Evolutionary conservation across 1,284 basidiomycete species (phyloP).

Genomic region (Megacollybia platyphylla): DNA sequence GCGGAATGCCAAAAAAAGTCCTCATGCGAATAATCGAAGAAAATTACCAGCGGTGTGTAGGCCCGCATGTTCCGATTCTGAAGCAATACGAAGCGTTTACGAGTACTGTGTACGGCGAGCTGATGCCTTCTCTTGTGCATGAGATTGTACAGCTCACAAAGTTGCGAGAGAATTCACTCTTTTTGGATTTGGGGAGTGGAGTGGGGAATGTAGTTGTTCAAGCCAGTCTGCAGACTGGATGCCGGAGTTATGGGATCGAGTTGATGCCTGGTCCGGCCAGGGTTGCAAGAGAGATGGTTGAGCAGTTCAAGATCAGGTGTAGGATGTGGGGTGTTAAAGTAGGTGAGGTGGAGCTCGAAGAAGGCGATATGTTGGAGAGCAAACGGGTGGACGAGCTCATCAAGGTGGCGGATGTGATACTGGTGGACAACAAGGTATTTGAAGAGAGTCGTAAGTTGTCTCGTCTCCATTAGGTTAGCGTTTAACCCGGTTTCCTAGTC

Average conservation of each 20-base stretch:
- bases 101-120: constrained; percentile 65
- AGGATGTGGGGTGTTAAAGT: constrained; percentile 64
- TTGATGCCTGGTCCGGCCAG: constrained; percentile 48
- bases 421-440: constrained; percentile 76
- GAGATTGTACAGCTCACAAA: constrained; percentile 49
- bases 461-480: constrained; percentile 1
- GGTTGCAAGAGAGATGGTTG: constrained; percentile 48
- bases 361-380: constrained; percentile 63
- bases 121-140: constrained; percentile 56
- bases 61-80: constrained; percentile 52
- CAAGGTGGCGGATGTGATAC: constrained; percentile 56
- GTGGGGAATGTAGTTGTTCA: constrained; percentile 72
- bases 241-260: constrained; percentile 62
- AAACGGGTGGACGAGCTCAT: constrained; percentile 46
- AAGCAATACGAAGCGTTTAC: constrained; percentile 64
- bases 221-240: constrained; percentile 63
- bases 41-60: constrained; percentile 68
- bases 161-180: constrained; percentile 46
- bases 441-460: constrained; percentile 44
- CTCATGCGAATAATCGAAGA: constrained; percentile 63
- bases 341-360: constrained; percentile 59
- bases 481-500: constrained; percentile 26
- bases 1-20: constrained; percentile 40
- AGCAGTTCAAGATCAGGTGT: constrained; percentile 50
- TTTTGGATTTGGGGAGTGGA: constrained; percentile 69